A percentile compares a stretch with the other conserved stretches of the same genome.
Conservation (phyloP, 2,329 filamentous ascomycete species). For the Rhexocercosporidium sp. region DNA sequence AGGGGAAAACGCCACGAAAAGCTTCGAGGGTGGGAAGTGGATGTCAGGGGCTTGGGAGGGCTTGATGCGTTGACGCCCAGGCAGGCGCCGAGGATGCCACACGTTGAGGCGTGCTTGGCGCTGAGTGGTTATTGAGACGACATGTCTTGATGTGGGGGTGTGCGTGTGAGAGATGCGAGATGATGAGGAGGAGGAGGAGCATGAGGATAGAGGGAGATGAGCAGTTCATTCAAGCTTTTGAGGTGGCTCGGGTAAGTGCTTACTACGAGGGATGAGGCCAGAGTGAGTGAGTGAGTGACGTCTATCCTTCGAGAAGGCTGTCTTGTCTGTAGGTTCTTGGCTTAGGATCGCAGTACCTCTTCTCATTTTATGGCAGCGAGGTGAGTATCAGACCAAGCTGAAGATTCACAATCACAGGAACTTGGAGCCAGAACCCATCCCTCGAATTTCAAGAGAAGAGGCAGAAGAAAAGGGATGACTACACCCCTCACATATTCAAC, state of each 20-base stretch:
- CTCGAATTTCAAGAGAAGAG: too few relatives aligned
- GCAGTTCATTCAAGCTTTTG: neutral
- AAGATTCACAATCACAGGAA: too few relatives aligned
- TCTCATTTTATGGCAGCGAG: too few relatives aligned
- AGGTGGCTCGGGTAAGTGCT: too few relatives aligned
- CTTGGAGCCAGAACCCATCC: too few relatives aligned
- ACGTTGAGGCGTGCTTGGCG: constrained; percentile 24
- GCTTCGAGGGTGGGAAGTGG: constrained; percentile 3
- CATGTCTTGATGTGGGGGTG: neutral
- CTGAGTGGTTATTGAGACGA: constrained; percentile 17
- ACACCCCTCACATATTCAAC: too few relatives aligned
- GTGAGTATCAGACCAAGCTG: too few relatives aligned
- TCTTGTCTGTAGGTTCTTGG: neutral
- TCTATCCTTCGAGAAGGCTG: neutral
- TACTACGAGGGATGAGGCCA: neutral
- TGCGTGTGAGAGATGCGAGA: neutral
- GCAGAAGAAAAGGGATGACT: too few relatives aligned
- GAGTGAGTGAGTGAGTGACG: neutral
- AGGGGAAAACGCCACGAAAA: constrained; percentile 6
- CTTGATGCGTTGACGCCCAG: neutral
- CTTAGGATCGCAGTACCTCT: neutral
- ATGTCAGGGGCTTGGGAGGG: neutral
- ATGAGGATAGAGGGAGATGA: neutral
- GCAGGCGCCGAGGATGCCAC: neutral
- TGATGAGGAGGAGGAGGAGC: neutral